Conservation (phyloP, 257 asterid genomes). For the Plantago ovata region DNA sequence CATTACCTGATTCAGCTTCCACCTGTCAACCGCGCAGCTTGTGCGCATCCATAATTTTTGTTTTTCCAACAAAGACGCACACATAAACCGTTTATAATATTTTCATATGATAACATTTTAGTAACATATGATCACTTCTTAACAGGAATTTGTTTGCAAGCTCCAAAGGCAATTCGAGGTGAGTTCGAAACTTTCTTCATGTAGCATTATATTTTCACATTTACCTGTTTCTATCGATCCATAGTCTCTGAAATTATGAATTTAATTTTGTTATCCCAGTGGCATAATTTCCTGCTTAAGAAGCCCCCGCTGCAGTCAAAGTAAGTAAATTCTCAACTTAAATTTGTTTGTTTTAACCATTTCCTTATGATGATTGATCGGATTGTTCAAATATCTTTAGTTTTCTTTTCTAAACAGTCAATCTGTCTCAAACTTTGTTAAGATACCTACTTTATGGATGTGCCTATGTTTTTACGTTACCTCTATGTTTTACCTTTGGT, state of each 20-base stretch:
- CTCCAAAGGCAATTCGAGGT: constrained; percentile 48
- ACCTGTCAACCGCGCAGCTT: constrained; percentile 36
- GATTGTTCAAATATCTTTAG: no score
- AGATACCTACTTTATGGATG: background rate
- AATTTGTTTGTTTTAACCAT: constrained; percentile 22
- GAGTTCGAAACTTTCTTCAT: constrained; percentile 25
- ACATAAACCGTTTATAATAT: background rate
- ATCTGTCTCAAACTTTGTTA: background rate
- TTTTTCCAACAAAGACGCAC: background rate
- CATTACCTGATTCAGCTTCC: constrained; percentile 22
- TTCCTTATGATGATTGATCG: no score
- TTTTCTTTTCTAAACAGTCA: no score
- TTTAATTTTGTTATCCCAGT: constrained; percentile 31
- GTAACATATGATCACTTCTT: constrained; percentile 11
- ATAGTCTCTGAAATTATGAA: constrained; percentile 11
- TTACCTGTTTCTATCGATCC: constrained; percentile 2
- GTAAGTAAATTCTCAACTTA: constrained; percentile 34
- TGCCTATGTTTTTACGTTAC: background rate
- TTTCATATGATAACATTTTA: background rate
- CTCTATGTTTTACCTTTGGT: background rate
- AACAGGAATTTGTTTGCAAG: constrained; percentile 64
- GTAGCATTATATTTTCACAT: background rate
- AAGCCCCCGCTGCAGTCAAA: constrained; percentile 28
- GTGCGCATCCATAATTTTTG: constrained; percentile 38
- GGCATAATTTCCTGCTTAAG: constrained; percentile 52